phyloP scores from a whole-genome alignment of 1,284 basidiomycete species.

The Ustilago lituana region DNA sequence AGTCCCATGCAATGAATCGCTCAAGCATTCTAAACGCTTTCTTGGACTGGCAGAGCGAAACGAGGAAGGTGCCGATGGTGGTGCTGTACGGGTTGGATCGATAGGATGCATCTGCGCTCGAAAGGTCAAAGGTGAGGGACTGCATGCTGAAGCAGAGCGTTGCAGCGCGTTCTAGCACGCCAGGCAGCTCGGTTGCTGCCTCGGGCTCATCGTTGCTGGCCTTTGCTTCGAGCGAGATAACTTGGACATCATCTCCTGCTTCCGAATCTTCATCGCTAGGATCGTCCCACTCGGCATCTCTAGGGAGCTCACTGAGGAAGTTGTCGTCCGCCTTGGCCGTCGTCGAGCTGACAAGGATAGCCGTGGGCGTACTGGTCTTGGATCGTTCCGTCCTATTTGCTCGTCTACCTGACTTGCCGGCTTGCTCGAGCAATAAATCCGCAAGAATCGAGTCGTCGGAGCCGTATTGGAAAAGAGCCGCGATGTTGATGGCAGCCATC shows the following conservation, averaged over 20 bases:
- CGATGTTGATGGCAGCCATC: conserved; percentile 88
- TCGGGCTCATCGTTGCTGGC: conserved; percentile 52
- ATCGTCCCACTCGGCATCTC: conserved; percentile 42
- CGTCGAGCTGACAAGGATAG: conserved; percentile 52
- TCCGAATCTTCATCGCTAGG: conserved; percentile 40
- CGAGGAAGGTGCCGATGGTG: conserved; percentile 85
- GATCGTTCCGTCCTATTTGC: conserved; percentile 62
- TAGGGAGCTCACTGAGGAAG: conserved; percentile 36
- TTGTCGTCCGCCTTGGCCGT: conserved; percentile 39
- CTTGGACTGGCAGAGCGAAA: conserved; percentile 70
- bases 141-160: conserved; percentile 84
- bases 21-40: conserved; percentile 40
- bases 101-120: conserved; percentile 17
- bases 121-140: conserved; percentile 73
- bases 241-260: conserved; percentile 71
- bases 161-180: conserved; percentile 77
- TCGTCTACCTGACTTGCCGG: conserved; percentile 15
- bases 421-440: conserved; percentile 21
- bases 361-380: conserved; percentile 68
- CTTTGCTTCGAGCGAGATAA: conserved; percentile 36
- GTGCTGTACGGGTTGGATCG: conserved; percentile 81
- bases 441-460: conserved; percentile 77
- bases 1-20: conserved; percentile 83
- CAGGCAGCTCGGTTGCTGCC: conserved; percentile 69
- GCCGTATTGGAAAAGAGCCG: conserved; percentile 86